These are phyloP conservation scores for Eimeria necatrix DNA, from an alignment of 169 alveolate species.

Conservation along the genomic window DNA sequence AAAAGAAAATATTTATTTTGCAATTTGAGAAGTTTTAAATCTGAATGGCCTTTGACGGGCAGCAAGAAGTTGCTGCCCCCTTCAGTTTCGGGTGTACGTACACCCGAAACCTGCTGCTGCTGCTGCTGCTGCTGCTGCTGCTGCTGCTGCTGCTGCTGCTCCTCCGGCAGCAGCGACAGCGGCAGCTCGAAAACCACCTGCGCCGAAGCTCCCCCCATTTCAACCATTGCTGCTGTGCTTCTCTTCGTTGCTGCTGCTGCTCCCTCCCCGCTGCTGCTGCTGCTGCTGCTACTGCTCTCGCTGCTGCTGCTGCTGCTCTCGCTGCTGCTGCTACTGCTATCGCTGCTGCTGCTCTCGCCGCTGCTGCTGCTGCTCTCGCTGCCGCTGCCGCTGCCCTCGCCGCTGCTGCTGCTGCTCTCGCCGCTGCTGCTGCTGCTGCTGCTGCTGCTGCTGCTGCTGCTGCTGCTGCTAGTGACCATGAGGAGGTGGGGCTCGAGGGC, in stretches of 20 bases:
- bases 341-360: no score
- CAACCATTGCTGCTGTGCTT: conserved; percentile 31
- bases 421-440: background rate
- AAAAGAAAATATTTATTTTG: background rate
- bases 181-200: conserved; percentile 74
- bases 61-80: background rate
- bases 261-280: background rate
- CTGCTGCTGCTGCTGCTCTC: background rate
- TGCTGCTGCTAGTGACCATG: background rate
- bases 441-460: background rate
- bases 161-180: background rate
- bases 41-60: background rate
- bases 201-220: conserved; percentile 80
- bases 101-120: background rate
- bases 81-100: background rate
- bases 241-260: background rate
- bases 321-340: no score
- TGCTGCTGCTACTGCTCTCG: background rate
- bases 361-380: background rate
- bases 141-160: background rate
- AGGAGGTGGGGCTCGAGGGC: background rate
- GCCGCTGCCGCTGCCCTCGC: background rate
- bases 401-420: background rate
- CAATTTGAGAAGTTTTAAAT: background rate
- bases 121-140: background rate